A percentile compares a stretch with the other conserved stretches of the same genome.
Conservation (phyloP, 106 monocot genomes). For the Narthecium ossifragum region DNA sequence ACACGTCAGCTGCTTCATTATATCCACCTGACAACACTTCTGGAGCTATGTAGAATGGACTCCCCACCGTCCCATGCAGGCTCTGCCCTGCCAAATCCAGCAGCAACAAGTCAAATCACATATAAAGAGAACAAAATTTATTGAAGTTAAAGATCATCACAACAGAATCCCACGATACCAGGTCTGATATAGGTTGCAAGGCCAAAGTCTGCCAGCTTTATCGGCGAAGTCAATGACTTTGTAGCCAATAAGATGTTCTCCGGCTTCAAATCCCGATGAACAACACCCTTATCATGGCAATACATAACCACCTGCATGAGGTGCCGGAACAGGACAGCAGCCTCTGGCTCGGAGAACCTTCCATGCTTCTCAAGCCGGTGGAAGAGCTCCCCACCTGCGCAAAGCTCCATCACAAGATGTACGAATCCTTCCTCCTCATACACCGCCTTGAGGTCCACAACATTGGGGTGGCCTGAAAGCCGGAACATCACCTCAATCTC, state of each 20-base stretch:
- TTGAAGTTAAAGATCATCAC: neutral
- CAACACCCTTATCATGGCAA: slow-evolving; percentile 77
- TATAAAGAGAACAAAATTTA: neutral
- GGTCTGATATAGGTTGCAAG: slow-evolving; percentile 79
- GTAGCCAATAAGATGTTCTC: slow-evolving; percentile 85
- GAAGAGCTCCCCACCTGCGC: slow-evolving; percentile 91
- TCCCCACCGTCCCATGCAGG: slow-evolving; percentile 77
- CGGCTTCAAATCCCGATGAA: slow-evolving; percentile 89
- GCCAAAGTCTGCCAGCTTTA: slow-evolving; percentile 92
- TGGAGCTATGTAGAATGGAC: slow-evolving; percentile 96
- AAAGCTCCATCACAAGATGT: slow-evolving; percentile 91
- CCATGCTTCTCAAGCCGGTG: slow-evolving; percentile 63
- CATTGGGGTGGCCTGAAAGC: slow-evolving; percentile 82
- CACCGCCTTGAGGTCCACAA: slow-evolving; percentile 78
- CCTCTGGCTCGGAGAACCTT: slow-evolving; percentile 60
- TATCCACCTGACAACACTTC: slow-evolving; percentile 88
- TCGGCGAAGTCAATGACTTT: slow-evolving; percentile 52
- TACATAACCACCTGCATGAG: slow-evolving; percentile 82
- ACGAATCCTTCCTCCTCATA: slow-evolving; percentile 74
- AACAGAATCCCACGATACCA: slow-evolving; percentile 27
- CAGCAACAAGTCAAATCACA: neutral
- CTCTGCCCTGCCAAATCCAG: slow-evolving; percentile 49
- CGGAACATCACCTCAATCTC: slow-evolving; percentile 92
- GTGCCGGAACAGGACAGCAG: slow-evolving; percentile 42
- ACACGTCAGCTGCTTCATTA: slow-evolving; percentile 88